Percentiles rank a stretch among this genome's conserved stretches.
phyloP scores from a whole-genome alignment of 2,329 filamentous ascomycete genomes.

The Hortaea werneckii region DNA sequence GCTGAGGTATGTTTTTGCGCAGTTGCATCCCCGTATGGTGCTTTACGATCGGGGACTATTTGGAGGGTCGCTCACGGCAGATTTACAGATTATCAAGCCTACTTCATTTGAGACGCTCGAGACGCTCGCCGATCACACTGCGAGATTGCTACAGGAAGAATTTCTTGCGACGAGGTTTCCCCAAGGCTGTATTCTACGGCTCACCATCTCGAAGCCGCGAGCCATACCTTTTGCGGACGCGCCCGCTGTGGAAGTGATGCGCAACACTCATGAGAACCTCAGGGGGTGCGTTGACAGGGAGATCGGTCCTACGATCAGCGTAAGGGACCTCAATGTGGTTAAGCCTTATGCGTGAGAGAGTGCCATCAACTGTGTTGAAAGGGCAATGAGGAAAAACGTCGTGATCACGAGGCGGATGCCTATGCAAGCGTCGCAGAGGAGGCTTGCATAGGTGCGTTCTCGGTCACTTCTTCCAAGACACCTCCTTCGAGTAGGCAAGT shows the following conservation, averaged over 20 bases:
- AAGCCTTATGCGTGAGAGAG: conserved; percentile 8
- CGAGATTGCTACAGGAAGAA: conserved; percentile 25
- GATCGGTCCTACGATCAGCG: background rate
- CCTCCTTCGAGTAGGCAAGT: no score
- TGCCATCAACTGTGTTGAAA: no score
- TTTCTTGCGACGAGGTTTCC: conserved; percentile 24
- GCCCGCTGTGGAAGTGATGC: conserved; percentile 52
- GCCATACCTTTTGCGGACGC: conserved; percentile 64
- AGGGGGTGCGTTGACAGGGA: conserved; percentile 2
- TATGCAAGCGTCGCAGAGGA: no score
- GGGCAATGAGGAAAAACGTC: no score
- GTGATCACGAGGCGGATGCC: no score
- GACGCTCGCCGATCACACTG: conserved; percentile 36
- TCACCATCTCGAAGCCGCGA: conserved; percentile 61
- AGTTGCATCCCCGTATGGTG: no score
- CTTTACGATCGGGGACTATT: no score
- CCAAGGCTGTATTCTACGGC: conserved; percentile 43
- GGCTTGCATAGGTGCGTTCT: no score
- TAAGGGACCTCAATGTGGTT: conserved; percentile 9
- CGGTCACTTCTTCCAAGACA: no score
- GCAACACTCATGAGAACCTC: background rate
- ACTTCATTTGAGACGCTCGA: conserved; percentile 40
- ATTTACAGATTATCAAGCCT: conserved; percentile 28
- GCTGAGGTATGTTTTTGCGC: conserved; percentile 45
- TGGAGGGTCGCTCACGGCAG: no score